Conservation (phyloP, 345 rosid genomes). For the Dovyalis caffra region DNA sequence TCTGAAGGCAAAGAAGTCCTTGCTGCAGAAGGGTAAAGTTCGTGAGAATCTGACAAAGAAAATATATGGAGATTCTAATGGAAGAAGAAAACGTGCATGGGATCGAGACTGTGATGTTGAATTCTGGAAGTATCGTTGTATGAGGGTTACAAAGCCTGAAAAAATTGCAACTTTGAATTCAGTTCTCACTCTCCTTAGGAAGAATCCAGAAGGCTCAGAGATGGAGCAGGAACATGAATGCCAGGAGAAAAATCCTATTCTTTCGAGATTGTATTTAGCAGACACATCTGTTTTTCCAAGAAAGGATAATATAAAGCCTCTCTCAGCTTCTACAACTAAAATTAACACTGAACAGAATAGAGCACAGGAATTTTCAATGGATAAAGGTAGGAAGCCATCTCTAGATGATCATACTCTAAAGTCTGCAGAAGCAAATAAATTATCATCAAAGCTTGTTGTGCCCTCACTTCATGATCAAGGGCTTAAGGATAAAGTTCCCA, state of each 20-base stretch:
- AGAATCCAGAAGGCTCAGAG: constrained; percentile 43
- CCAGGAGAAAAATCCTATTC: constrained; percentile 64
- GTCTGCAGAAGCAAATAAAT: constrained; percentile 36
- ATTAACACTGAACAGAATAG: constrained; percentile 37
- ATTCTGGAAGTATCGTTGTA: constrained; percentile 97
- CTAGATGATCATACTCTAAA: constrained; percentile 33
- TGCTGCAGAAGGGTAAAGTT: constrained; percentile 95
- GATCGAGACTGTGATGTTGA: constrained; percentile 96
- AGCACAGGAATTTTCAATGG: constrained; percentile 26
- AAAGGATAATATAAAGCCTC: constrained; percentile 78
- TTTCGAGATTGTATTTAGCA: constrained; percentile 90
- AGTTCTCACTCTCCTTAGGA: constrained; percentile 74
- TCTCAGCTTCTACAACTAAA: constrained; percentile 44
- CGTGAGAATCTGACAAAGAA: constrained; percentile 94
- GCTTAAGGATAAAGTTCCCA: constrained; percentile 35
- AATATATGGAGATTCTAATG: constrained; percentile 81
- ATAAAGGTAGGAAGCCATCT: constrained; percentile 33
- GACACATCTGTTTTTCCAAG: constrained; percentile 96
- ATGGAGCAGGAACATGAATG: constrained; percentile 36
- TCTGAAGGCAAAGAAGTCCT: constrained; percentile 67
- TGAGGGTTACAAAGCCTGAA: constrained; percentile 71
- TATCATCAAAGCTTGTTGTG: constrained; percentile 37
- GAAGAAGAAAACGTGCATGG: constrained; percentile 88
- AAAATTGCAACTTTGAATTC: constrained; percentile 89
- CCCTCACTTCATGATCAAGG: constrained; percentile 41